Conservation (phyloP, 306 rosid genomes). For the Comarum palustre region DNA sequence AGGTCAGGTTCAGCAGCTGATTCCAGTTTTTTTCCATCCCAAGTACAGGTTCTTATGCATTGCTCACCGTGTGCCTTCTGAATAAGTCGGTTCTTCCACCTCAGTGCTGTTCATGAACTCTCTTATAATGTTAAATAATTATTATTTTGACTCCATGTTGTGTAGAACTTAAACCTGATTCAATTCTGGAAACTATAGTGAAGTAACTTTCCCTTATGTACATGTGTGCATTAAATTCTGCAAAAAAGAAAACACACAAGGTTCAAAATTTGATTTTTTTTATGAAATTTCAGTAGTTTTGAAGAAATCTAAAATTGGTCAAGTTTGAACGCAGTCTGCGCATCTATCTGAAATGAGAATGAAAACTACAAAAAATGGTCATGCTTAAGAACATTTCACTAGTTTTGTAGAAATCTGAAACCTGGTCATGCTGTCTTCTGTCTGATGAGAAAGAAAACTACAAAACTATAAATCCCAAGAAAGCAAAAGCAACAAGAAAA, state of each 20-base stretch:
- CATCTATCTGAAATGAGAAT: too few relatives aligned
- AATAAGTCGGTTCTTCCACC: constrained; percentile 9
- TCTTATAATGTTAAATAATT: background rate
- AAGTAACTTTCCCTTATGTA: background rate
- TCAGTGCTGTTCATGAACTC: constrained; percentile 12
- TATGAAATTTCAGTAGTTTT: background rate
- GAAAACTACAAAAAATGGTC: too few relatives aligned
- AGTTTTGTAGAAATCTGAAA: too few relatives aligned
- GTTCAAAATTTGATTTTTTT: too few relatives aligned
- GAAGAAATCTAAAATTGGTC: background rate
- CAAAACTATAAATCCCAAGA: too few relatives aligned
- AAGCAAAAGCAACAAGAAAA: too few relatives aligned
- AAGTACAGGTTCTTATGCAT: constrained; percentile 7
- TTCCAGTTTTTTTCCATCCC: background rate
- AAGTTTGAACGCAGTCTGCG: background rate
- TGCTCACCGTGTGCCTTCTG: background rate
- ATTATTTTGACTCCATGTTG: background rate
- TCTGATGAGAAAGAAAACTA: too few relatives aligned
- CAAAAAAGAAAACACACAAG: too few relatives aligned
- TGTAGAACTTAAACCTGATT: background rate
- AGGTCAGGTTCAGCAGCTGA: background rate
- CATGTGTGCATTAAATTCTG: background rate
- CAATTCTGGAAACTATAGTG: background rate
- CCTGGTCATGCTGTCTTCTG: too few relatives aligned
- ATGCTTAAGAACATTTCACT: too few relatives aligned